A percentile compares a stretch with the other conserved stretches of the same genome.
phyloP scores from a whole-genome alignment of 1,284 basidiomycete species.

The Trichosporon sp. region DNA sequence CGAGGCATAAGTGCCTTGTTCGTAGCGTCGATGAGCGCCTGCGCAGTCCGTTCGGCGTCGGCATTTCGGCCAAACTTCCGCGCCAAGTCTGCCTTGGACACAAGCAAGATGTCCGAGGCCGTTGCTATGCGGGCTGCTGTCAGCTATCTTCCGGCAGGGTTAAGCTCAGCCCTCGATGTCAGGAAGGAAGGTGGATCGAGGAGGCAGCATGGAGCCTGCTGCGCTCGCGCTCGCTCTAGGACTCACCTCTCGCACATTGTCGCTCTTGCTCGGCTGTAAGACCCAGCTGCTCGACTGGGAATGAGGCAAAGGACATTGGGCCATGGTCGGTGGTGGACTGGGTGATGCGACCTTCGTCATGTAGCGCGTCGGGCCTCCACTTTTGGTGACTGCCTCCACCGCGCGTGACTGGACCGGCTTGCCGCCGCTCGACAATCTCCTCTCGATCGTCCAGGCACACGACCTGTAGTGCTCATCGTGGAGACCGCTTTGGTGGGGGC shows the following conservation, averaged over 20 bases:
- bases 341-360: neutral
- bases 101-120: constrained; percentile 42
- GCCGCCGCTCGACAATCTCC: neutral
- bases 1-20: constrained; percentile 26
- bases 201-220: neutral
- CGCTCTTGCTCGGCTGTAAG: constrained; percentile 23
- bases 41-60: constrained; percentile 12
- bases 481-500: neutral
- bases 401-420: neutral
- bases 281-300: constrained; percentile 31
- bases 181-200: neutral
- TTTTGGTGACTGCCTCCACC: neutral
- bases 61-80: constrained; percentile 31
- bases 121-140: constrained; percentile 29
- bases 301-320: constrained; percentile 35
- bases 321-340: neutral
- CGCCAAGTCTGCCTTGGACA: constrained; percentile 31
- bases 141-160: constrained; percentile 1
- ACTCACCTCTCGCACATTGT: constrained; percentile 33
- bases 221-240: neutral
- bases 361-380: neutral
- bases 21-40: constrained; percentile 22
- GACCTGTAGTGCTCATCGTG: too few relatives aligned
- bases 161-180: too few relatives aligned
- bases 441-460: neutral